A percentile compares a stretch with the other conserved stretches of the same genome.
phyloP scores from a whole-genome alignment of 139 green algal species.

The Chlorella sp. region DNA sequence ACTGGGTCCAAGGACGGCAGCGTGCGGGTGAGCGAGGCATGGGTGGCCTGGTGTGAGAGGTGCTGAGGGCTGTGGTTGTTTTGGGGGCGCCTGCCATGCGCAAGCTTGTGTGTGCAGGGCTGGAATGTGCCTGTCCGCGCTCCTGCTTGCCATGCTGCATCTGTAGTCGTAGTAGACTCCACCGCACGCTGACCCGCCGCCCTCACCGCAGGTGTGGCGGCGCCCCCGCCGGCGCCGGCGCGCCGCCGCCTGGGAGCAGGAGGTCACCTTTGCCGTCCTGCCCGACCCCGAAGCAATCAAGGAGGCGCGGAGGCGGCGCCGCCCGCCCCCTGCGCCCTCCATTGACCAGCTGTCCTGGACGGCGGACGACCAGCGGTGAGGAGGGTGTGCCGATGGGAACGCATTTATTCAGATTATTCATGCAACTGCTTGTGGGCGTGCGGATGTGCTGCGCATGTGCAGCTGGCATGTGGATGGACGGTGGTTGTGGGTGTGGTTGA shows the following conservation, averaged over 20 bases:
- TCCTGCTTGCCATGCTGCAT: background rate
- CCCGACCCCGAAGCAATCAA: constrained; percentile 44
- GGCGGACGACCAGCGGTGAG: constrained; percentile 49
- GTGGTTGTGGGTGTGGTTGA: background rate
- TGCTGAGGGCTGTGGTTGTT: background rate
- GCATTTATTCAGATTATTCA: background rate
- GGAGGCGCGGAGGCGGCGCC: constrained; percentile 44
- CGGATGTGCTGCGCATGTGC: too few relatives aligned
- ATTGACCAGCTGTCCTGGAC: constrained; percentile 78
- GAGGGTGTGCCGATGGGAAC: background rate
- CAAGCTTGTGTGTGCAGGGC: background rate
- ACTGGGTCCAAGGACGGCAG: constrained; percentile 76
- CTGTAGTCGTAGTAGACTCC: too few relatives aligned
- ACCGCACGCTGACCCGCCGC: background rate
- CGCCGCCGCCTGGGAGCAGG: constrained; percentile 49
- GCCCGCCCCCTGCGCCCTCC: constrained; percentile 33
- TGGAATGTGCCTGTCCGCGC: background rate
- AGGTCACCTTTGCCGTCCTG: constrained; percentile 46
- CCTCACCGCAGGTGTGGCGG: constrained; percentile 42
- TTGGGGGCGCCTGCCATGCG: background rate
- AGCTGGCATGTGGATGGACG: background rate
- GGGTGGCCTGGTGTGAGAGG: too few relatives aligned
- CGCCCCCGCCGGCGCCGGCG: constrained; percentile 26
- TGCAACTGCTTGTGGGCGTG: background rate
- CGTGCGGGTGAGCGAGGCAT: constrained; percentile 57